These are phyloP conservation scores for Suhomyces choctaworum DNA, from an alignment of 1,139 yeast genomes.

Conservation along the genomic window DNA sequence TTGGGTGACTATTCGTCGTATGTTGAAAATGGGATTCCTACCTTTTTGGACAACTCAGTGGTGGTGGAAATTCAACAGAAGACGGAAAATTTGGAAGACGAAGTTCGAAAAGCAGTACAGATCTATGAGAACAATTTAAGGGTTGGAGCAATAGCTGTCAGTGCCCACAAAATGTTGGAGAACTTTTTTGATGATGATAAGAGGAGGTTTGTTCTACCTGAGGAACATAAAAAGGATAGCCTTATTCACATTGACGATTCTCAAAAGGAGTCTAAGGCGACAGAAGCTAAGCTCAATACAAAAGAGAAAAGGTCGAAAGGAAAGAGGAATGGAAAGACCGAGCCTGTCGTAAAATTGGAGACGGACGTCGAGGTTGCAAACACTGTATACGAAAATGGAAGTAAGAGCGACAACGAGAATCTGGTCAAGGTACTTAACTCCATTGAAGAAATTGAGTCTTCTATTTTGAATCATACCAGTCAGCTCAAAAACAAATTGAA, in stretches of 20 bases:
- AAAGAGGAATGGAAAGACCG: background rate
- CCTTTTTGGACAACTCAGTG: conserved; percentile 27
- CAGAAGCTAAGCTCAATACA: conserved; percentile 3
- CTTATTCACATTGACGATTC: conserved; percentile 14
- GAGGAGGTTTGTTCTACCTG: conserved; percentile 8
- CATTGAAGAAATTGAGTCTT: conserved; percentile 34
- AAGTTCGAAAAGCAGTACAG: conserved; percentile 14
- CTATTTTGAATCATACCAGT: conserved; percentile 30
- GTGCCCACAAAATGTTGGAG: conserved; percentile 20
- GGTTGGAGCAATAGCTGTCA: conserved; percentile 21
- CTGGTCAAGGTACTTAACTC: conserved; percentile 20
- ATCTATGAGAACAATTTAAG: conserved; percentile 28
- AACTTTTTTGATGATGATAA: conserved; percentile 13
- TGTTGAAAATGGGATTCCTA: conserved; percentile 23
- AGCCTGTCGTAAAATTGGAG: background rate
- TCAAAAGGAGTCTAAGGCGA: conserved; percentile 5
- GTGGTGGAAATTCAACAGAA: conserved; percentile 9
- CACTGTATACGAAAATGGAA: conserved; percentile 2
- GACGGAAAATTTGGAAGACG: background rate
- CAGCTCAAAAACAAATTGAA: conserved; percentile 18
- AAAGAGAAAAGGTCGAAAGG: conserved; percentile 8
- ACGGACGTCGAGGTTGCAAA: conserved; percentile 4
- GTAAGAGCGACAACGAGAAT: conserved; percentile 4
- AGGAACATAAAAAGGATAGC: conserved; percentile 1
- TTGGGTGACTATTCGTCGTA: conserved; percentile 33